phyloP scores from a whole-genome alignment of 2,329 filamentous ascomycete species.

The Cercospora zeae-maydis region DNA sequence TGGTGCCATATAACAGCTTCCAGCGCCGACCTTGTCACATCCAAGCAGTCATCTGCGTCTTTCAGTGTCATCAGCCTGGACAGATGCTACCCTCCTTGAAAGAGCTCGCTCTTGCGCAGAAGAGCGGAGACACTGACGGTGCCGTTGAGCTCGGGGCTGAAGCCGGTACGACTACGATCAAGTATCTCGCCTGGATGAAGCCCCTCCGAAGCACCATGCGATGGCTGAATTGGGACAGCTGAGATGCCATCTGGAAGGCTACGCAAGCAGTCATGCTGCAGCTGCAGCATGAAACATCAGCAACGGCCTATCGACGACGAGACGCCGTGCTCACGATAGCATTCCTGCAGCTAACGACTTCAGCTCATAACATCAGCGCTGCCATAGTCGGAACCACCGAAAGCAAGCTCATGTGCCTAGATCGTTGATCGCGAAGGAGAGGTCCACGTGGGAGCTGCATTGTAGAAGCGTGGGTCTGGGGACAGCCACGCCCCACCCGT shows the following conservation, averaged over 20 bases:
- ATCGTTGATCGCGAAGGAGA: background rate
- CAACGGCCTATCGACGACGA: too few species aligned
- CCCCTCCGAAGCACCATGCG: background rate
- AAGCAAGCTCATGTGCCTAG: background rate
- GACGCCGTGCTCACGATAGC: background rate
- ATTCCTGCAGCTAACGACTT: background rate
- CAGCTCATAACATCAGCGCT: background rate
- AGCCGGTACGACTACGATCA: background rate
- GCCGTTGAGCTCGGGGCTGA: background rate
- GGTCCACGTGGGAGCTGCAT: background rate
- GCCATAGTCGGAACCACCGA: background rate
- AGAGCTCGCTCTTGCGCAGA: background rate
- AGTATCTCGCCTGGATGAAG: background rate
- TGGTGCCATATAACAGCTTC: background rate
- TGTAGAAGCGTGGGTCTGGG: background rate
- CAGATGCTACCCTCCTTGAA: background rate
- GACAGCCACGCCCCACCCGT: background rate
- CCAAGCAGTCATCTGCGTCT: background rate
- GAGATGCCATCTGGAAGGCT: background rate
- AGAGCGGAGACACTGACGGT: too few species aligned
- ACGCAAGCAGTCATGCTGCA: background rate
- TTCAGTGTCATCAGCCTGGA: background rate
- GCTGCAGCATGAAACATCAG: background rate
- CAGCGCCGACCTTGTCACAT: background rate
- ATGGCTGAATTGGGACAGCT: background rate